phyloP scores from a whole-genome alignment of 768 basidiomycete species.

The Tulasnella sp. region DNA sequence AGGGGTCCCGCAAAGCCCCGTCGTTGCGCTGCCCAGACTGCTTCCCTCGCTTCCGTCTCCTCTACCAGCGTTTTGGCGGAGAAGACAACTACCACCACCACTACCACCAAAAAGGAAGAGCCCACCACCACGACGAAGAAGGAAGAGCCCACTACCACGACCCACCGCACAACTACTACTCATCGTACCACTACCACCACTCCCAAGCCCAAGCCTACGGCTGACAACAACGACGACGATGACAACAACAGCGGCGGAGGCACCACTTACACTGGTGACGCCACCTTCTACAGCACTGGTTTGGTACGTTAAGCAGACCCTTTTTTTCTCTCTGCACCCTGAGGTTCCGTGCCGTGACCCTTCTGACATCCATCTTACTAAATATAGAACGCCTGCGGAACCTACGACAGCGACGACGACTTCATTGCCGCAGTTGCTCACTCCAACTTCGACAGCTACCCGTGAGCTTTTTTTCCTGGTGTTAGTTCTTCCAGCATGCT shows the following conservation, averaged over 20 bases:
- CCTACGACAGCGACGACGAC: neutral
- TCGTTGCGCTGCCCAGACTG: neutral
- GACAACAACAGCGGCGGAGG: neutral
- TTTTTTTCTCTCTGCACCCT: neutral
- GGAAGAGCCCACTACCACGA: neutral
- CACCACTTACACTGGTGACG: neutral
- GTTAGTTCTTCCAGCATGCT: neutral
- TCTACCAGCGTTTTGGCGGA: neutral
- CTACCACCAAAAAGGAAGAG: neutral
- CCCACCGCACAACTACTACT: neutral
- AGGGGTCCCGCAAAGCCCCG: neutral
- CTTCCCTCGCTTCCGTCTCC: neutral
- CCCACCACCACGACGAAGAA: neutral
- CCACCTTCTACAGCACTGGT: slow-evolving; percentile 21
- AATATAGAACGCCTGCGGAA: slow-evolving; percentile 21
- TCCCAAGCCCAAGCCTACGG: neutral
- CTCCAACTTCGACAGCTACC: neutral
- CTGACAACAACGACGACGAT: neutral
- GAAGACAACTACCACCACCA: neutral
- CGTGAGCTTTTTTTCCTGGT: neutral
- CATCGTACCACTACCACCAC: neutral
- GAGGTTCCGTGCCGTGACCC: neutral
- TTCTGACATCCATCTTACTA: neutral
- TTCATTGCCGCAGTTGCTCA: neutral
- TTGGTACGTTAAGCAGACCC: neutral